phyloP scores from a whole-genome alignment of 441 rosid genomes.

The Manihot esculenta region DNA sequence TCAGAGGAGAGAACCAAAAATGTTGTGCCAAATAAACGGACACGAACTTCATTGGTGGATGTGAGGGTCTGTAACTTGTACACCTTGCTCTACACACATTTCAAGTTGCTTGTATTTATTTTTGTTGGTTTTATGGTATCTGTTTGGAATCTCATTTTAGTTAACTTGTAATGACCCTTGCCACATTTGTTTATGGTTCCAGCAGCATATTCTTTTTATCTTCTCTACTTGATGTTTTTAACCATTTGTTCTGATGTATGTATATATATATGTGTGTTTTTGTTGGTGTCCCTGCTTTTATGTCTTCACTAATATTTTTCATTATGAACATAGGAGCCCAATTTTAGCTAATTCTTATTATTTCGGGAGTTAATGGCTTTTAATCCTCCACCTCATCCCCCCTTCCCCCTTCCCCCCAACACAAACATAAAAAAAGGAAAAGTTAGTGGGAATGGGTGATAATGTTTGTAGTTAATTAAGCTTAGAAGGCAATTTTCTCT shows the following conservation, averaged over 20 bases:
- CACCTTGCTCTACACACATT: constrained; percentile 12
- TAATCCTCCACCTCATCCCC: background rate
- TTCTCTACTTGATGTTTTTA: background rate
- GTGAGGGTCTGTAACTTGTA: constrained; percentile 50
- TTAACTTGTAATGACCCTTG: background rate
- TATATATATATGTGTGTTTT: background rate
- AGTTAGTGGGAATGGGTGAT: background rate
- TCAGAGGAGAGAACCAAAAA: constrained; percentile 70
- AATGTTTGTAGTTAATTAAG: background rate
- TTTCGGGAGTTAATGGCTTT: background rate
- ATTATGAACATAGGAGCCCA: background rate
- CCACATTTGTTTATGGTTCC: background rate
- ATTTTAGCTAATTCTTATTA: background rate
- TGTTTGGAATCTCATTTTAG: background rate
- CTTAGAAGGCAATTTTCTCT: background rate
- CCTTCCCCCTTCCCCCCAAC: too few relatives aligned
- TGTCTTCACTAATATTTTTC: background rate
- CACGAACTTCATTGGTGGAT: constrained; percentile 91
- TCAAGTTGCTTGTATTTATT: background rate
- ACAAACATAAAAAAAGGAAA: background rate
- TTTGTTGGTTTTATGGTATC: background rate
- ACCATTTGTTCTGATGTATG: background rate
- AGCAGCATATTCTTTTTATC: background rate
- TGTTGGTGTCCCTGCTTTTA: background rate
- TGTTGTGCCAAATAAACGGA: constrained; percentile 77